These are phyloP conservation scores for Themeda triandra DNA, from an alignment of 176 grass and related monocot genomes.

Conservation along the genomic window DNA sequence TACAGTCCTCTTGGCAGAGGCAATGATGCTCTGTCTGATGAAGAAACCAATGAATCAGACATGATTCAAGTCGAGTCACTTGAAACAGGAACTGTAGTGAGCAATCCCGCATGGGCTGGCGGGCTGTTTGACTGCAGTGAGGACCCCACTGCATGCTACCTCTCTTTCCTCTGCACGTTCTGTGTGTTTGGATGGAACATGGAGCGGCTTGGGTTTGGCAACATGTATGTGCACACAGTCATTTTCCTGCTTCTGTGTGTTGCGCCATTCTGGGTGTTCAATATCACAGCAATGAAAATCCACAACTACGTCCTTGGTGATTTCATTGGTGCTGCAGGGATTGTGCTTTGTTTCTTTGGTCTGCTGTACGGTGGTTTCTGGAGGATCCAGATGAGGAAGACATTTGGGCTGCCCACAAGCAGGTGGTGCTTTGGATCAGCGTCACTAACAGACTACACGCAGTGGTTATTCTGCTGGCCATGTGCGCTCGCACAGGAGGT, in stretches of 20 bases:
- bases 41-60: constrained; percentile 28
- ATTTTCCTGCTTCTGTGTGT: constrained; percentile 80
- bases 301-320: constrained; percentile 54
- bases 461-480: constrained; percentile 86
- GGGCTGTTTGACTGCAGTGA: constrained; percentile 58
- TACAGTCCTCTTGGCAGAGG: constrained; percentile 79
- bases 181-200: constrained; percentile 99
- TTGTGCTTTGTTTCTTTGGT: constrained; percentile 67
- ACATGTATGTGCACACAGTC: constrained; percentile 84
- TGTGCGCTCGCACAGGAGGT: constrained; percentile 83
- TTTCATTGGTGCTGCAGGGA: constrained; percentile 42
- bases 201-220: constrained; percentile 85
- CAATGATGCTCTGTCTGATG: constrained; percentile 25
- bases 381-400: constrained; percentile 91
- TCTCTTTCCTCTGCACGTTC: constrained; percentile 69
- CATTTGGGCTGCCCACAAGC: constrained; percentile 48
- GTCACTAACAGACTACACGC: constrained; percentile 51
- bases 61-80: not conserved
- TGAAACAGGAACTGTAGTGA: constrained; percentile 41
- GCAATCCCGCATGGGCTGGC: constrained; percentile 54
- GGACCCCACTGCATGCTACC: constrained; percentile 55
- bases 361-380: constrained; percentile 86
- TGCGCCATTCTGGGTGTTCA: constrained; percentile 90
- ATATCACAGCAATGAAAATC: constrained; percentile 71
- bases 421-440: constrained; percentile 50